phyloP scores from a whole-genome alignment of 192 early-diverging fungal species.

The Backusella liffmaniae region DNA sequence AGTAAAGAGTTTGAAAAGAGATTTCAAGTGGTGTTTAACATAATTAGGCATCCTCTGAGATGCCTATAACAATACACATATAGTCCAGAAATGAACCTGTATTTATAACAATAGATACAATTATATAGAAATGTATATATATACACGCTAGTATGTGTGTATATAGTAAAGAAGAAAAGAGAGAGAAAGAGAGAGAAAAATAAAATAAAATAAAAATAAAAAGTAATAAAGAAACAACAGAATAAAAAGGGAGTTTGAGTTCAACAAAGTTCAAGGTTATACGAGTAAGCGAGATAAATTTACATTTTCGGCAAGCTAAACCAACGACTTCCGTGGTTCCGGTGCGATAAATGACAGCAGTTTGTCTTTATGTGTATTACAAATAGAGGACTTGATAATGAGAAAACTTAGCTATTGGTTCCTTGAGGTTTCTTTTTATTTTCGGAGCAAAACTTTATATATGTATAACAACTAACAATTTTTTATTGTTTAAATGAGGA shows the following conservation, averaged over 20 bases:
- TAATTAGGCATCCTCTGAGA: neutral
- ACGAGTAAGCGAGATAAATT: neutral
- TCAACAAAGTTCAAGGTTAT: neutral
- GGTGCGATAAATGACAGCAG: neutral
- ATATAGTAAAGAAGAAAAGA: neutral
- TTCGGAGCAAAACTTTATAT: neutral
- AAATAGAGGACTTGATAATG: neutral
- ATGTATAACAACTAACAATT: neutral
- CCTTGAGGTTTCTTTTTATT: neutral
- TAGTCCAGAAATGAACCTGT: neutral
- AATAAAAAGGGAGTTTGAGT: neutral
- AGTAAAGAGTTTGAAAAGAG: neutral
- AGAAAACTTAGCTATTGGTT: neutral
- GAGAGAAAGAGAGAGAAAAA: neutral
- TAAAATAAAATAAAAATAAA: neutral
- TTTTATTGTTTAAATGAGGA: neutral
- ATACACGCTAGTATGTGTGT: neutral
- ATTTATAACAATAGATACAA: neutral
- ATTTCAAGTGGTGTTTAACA: neutral
- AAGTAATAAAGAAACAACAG: neutral
- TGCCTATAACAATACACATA: conserved; percentile 6
- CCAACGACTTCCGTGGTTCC: conserved; percentile 6
- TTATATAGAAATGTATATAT: neutral
- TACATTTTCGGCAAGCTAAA: conserved; percentile 7
- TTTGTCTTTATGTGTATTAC: neutral